phyloP scores from a whole-genome alignment of 176 grass and related monocot genomes.

The Aechmea fasciata region DNA sequence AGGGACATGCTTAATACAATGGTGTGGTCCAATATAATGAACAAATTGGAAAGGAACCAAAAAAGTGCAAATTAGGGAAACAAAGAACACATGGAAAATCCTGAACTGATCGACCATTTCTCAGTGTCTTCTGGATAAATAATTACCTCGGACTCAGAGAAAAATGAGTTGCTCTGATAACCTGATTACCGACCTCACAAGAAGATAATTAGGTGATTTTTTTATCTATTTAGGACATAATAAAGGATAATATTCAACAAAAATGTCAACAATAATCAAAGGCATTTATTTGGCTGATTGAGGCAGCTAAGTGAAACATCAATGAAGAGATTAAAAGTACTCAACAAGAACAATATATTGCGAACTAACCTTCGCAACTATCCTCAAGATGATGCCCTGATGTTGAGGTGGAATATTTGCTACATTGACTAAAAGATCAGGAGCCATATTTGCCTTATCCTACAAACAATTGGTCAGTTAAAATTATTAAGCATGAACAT shows the following conservation, averaged over 20 bases:
- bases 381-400: conserved; percentile 82
- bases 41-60: too few relatives aligned
- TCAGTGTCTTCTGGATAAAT: too few relatives aligned
- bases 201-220: too few relatives aligned
- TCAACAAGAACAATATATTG: not conserved
- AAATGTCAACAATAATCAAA: not conserved
- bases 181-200: too few relatives aligned
- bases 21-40: too few relatives aligned
- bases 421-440: conserved; percentile 70
- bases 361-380: conserved; percentile 59
- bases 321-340: not conserved
- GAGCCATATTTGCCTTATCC: conserved; percentile 64
- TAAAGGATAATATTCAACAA: too few relatives aligned
- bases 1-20: too few relatives aligned
- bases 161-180: too few relatives aligned
- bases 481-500: conserved; percentile 13
- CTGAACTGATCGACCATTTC: not conserved
- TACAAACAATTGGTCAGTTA: conserved; percentile 22
- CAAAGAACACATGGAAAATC: not conserved
- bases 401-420: conserved; percentile 63
- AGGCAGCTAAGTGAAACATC: not conserved
- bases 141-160: too few relatives aligned
- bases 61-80: conserved; percentile 8
- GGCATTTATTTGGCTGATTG: not conserved
- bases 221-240: too few relatives aligned